Evolutionary conservation across 345 rosid genomes (phyloP), one percentile per base, ranked within the genome.

Genomic region (Gossypium australe): DNA sequence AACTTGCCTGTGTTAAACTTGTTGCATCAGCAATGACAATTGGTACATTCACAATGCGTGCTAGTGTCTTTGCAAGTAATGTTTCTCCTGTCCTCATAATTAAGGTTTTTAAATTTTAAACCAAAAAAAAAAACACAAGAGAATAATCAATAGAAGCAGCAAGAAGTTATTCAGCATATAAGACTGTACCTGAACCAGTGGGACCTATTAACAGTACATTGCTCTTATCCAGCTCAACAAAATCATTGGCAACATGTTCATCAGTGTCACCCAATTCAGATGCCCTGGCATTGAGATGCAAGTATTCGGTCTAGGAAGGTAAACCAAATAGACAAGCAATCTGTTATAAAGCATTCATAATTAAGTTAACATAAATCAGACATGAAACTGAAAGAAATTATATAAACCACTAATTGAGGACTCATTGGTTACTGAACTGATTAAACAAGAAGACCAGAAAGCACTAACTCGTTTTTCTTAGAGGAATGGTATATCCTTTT

Each of bases 191-290:
- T 83, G 98, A 95, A 74, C 99, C 99, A 73, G 99, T 95, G 53
- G 97, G 98, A 71, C 99, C 99, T 86, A 93, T 86, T 79, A 95
- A 73, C 51, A 95, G 86, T 75, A 93, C 94, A 82, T 89, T 95
- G 83, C 98, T 93, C 88, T 91, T 95, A 86, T 95, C 98, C 80
- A 95, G 84, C 83, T 95, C 98, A 76, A 95, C 98, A 53, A 47
- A 82, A 67, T 87, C 89, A 48, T 25, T 72, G 6, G 75, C 84
- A 57, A 82, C 92, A 77, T 75, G 78, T 69, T 76, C 84, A 65
- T 81, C 83, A 84, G 44, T 38, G 62, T 61, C 68, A 68, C 62
- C 76, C 48, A 66, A 75, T 20, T 43, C 72, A 61, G 53, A 56
- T 55, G 85, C 73, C 81, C 93, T 93, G 84, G 51, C 17, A 72